These are phyloP conservation scores for Aspergillus sclerotioniger DNA, from an alignment of 495 filamentous ascomycete genomes.

Conservation along the genomic window DNA sequence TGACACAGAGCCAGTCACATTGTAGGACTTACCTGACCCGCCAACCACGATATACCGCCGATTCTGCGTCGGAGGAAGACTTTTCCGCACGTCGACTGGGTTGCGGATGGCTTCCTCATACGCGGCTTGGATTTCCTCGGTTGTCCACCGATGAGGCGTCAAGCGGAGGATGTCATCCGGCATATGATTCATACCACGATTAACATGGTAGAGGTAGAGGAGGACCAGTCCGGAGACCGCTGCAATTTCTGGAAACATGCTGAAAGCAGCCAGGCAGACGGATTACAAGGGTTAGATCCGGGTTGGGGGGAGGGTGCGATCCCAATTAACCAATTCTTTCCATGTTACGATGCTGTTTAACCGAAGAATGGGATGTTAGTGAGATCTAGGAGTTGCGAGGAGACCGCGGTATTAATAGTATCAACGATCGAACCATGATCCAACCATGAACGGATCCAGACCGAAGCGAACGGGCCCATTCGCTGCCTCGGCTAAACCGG, in stretches of 20 bases:
- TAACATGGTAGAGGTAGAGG: slow-evolving; percentile 51
- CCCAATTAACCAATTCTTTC: too few species aligned
- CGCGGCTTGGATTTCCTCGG: slow-evolving; percentile 43
- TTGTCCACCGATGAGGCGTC: slow-evolving; percentile 54
- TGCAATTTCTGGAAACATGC: slow-evolving; percentile 16
- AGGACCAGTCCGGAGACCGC: slow-evolving; percentile 27
- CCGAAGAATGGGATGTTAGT: too few species aligned
- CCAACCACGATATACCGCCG: slow-evolving; percentile 59
- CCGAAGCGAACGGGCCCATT: too few species aligned
- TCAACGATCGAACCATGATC: too few species aligned
- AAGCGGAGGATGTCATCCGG: slow-evolving; percentile 42
- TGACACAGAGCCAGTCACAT: neutral
- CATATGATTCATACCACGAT: slow-evolving; percentile 46
- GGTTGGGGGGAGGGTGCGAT: too few species aligned
- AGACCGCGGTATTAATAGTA: too few species aligned
- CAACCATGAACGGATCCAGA: too few species aligned
- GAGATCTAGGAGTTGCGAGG: too few species aligned
- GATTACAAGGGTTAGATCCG: too few species aligned
- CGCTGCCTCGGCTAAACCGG: too few species aligned
- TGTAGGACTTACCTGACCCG: slow-evolving; percentile 49
- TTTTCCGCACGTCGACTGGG: slow-evolving; percentile 47
- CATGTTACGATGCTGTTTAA: too few species aligned
- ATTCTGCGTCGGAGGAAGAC: slow-evolving; percentile 51
- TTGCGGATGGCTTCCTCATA: slow-evolving; percentile 45
- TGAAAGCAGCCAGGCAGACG: too few species aligned